Evolutionary conservation across 495 filamentous ascomycete species (phyloP), one percentile per base, ranked within the genome.

Genomic region (Clohesyomyces aquaticus): DNA sequence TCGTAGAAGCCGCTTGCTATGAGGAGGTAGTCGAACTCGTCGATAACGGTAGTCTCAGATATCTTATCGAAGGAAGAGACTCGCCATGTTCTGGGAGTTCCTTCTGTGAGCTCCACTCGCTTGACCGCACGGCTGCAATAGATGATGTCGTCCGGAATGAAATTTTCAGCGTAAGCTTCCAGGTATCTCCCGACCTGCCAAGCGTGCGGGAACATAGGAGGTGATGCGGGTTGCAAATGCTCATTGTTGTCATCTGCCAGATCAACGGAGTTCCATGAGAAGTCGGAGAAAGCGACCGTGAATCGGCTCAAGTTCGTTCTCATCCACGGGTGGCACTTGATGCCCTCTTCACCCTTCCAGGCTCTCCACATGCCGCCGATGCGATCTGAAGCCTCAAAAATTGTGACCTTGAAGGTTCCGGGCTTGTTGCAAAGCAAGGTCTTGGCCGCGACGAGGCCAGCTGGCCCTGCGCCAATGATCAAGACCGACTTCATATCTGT

Each of bases 371-470:
- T 79, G 1, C 91, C 91, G 3, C 91, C 91, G 25, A 93, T 78
- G 38, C 82, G 76, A 57, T 77, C 55, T 16, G 83, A 79, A 27
- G 79, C 73, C 38, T 96, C 91, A 66, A 91, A 91, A 29, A 96
- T 74, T 3, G 83, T 86, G 19, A 91, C 86, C 4, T 77, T 72
- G 71, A 92, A 92, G 8, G 77, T 77, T 10, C 77, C 82, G n/a
- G 65, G 63, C 1, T 82, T 80, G 26, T 71, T 79, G 38, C 87
- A 83, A 1, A 92, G 75, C 9, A 96, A 80, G 0, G 87, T 88
- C 74, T 93, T 95, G 61, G 91, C 91, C 0, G 90, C 87, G 27
- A 88, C 87, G 14, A 96, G 83, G 3, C 91, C 91, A 21, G 89
- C 86, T 1, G 91, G 90, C 1, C 91, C 91, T 52, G 88, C 91